Evolutionary conservation across 495 filamentous ascomycete species (phyloP).

Genomic region (Monascus purpureus): DNA sequence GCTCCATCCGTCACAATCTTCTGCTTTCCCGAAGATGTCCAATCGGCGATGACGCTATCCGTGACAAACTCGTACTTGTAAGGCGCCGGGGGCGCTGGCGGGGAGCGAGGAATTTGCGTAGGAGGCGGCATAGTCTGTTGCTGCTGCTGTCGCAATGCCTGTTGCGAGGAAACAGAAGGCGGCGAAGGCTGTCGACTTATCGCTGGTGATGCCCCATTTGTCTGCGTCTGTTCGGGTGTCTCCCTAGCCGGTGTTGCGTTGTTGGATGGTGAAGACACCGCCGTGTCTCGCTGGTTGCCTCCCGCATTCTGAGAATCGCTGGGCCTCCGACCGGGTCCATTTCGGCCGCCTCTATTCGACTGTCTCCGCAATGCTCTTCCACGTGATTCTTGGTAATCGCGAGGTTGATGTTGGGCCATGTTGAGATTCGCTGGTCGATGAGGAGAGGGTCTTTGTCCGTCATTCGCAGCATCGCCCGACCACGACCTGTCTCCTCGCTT

Average conservation of each 20-base stretch:
- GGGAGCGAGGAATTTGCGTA: conserved; percentile 9
- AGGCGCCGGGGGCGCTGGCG: conserved; percentile 12
- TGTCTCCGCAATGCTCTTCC: conserved; percentile 28
- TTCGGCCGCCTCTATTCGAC: conserved; percentile 27
- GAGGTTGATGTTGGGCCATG: conserved; percentile 40
- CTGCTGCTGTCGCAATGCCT: conserved; percentile 4
- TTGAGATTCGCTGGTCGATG: conserved; percentile 47
- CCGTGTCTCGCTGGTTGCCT: conserved; percentile 16
- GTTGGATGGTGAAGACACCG: conserved; percentile 25
- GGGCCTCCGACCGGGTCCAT: conserved; percentile 19
- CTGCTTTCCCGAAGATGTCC: conserved; percentile 34
- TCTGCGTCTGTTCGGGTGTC: conserved; percentile 10
- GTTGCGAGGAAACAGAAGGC: conserved; percentile 7
- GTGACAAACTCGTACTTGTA: conserved; percentile 48
- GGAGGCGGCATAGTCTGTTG: conserved; percentile 9
- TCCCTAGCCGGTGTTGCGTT: conserved; percentile 12
- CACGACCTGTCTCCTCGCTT: conserved; percentile 42
- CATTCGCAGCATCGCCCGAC: conserved; percentile 36
- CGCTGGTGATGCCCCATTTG: conserved; percentile 10
- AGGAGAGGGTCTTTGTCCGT: conserved; percentile 44
- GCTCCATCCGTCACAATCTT: conserved; percentile 30
- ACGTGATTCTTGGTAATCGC: conserved; percentile 30
- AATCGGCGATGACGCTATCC: conserved; percentile 30
- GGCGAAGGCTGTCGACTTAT: conserved; percentile 11
- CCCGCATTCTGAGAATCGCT: conserved; percentile 21